Percentiles rank a stretch among this genome's conserved stretches.
Conservation (phyloP, 148 eudicot species). For the Vaccinium myrtillus region DNA sequence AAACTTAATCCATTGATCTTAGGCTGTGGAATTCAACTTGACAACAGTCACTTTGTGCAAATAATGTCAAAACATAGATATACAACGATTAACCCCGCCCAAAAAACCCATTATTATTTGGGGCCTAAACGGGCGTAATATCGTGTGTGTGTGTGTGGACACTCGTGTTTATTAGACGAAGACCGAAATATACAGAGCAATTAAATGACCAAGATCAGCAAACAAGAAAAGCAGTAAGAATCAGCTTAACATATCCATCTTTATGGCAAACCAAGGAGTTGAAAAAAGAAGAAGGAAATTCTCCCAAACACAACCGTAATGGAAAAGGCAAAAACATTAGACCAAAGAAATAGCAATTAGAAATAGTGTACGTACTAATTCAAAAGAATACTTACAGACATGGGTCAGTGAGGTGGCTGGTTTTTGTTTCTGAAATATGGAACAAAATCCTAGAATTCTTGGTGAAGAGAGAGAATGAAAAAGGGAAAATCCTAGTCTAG, state of each 20-base stretch:
- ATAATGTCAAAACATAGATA: neutral
- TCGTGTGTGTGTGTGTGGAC: no score
- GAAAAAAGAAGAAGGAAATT: no score
- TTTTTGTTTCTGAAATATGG: neutral
- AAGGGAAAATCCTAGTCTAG: neutral
- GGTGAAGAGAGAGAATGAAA: neutral
- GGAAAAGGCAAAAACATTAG: neutral
- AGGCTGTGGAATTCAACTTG: neutral
- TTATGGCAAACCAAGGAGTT: neutral
- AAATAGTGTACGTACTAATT: neutral
- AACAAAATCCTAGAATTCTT: neutral
- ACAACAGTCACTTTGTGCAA: neutral
- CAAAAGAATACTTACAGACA: constrained; percentile 30
- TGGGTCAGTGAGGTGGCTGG: neutral
- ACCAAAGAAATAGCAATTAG: neutral
- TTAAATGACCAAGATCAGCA: neutral
- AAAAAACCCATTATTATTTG: neutral
- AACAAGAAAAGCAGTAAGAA: neutral
- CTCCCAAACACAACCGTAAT: neutral
- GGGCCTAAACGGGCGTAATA: neutral
- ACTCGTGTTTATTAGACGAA: neutral
- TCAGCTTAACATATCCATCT: neutral
- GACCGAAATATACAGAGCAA: neutral
- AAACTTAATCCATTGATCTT: neutral
- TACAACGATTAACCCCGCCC: neutral